Base-by-base conservation (phyloP, 2,329 filamentous ascomycete species). In the Xylariaceae sp. region DNA sequence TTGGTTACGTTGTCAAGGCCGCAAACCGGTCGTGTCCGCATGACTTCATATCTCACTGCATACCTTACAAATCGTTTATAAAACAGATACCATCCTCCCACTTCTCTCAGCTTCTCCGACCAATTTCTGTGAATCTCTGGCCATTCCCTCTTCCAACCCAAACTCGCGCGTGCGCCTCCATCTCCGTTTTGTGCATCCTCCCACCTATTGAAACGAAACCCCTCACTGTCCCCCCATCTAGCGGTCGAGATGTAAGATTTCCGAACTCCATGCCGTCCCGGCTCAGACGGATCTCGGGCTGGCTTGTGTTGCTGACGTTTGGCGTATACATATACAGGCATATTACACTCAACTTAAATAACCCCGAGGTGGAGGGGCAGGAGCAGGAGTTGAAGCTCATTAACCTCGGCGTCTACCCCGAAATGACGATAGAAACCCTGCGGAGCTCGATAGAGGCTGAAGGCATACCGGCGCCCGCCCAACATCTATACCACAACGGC, bases 401-500 rank as follows among this genome's bases (percentile, higher is more conserved):
- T 68, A 84, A 83, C 62, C 82, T 92, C 65, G 89, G 92, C 67
- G 84, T 92, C 54, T 83, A 85, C 47, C 79, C 82, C 44, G 87
- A 87, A 65, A 87, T 90, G 76, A 91, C 91, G 44, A 77, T 98
- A 67, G 88, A 88, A 69, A 88, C 92, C 50, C 84, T 99, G 65
- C 96, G 96, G 75, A 90, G 88, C 71, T 90, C 92, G 71, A 89
- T 99, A 71, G 86, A 95, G 73, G 90, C 87, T 75, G 94, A 98
- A 76, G 80, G 81, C 67, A 87, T 96, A 66, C 85, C 90, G 24
- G 83, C 87, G 16, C 79, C 81, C 40, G 82, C 88, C 43, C 92
- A 97, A 74, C 87, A 92, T 71, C 87, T 98, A 71, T 96, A 95
- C 76, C 90, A 94, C 78, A 96, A 97, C 73, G 95, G 94, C 64